Conservation (phyloP, 129 eudicot genomes). For the Solidago caesia region DNA sequence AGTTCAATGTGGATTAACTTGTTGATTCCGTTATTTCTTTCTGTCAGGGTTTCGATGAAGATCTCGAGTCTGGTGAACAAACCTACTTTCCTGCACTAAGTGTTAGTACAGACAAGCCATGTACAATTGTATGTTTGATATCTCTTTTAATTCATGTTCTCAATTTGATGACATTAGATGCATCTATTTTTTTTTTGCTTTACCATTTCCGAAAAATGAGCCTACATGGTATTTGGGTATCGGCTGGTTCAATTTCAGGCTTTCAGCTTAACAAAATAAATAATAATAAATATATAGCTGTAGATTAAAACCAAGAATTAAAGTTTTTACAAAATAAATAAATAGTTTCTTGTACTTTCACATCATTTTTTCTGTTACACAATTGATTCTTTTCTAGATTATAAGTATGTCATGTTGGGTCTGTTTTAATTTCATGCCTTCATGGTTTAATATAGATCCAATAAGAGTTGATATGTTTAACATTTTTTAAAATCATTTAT, state of each 20-base stretch:
- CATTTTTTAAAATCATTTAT: background rate
- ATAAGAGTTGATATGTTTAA: background rate
- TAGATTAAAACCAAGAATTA: too few relatives aligned
- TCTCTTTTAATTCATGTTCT: conserved; percentile 17
- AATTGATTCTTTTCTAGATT: conserved; percentile 1
- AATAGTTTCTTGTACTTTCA: background rate
- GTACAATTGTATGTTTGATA: conserved; percentile 52
- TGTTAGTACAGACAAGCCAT: conserved; percentile 51
- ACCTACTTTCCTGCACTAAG: conserved; percentile 74
- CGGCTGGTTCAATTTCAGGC: too few relatives aligned
- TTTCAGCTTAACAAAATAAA: too few relatives aligned
- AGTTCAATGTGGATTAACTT: conserved; percentile 3
- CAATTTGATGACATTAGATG: conserved; percentile 3
- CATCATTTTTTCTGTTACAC: background rate
- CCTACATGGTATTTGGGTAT: too few relatives aligned
- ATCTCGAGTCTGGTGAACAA: conserved; percentile 67
- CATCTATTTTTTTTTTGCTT: background rate
- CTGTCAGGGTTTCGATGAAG: conserved; percentile 47
- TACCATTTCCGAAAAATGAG: too few relatives aligned
- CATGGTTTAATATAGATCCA: background rate
- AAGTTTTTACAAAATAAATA: too few relatives aligned
- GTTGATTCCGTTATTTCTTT: background rate
- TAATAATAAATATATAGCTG: too few relatives aligned
- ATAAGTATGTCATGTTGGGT: too few relatives aligned
- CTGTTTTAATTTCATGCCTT: too few relatives aligned